Evolutionary conservation across 768 basidiomycete species (phyloP).

Genomic region (Lactifluus subvellereus): DNA sequence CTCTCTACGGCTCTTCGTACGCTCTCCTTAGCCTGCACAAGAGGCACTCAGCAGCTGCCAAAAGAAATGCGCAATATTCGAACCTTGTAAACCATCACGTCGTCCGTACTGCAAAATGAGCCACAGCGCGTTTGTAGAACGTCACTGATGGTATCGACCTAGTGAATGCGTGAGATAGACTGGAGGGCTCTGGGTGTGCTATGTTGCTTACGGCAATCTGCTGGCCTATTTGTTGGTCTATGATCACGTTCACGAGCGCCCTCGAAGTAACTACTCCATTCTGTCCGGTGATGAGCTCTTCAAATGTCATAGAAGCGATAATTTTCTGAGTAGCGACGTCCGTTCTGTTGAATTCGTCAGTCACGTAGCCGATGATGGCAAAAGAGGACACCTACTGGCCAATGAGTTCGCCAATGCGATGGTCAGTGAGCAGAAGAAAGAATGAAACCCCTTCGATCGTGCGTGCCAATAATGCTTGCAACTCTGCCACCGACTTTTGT

Average conservation of each 20-base stretch:
- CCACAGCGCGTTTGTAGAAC: slow-evolving; percentile 92
- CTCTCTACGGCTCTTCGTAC: slow-evolving; percentile 86
- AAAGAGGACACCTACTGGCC: slow-evolving; percentile 50
- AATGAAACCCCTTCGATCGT: slow-evolving; percentile 95
- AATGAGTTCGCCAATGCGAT: slow-evolving; percentile 80
- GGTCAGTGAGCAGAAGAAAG: slow-evolving; percentile 86
- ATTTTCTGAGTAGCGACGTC: slow-evolving; percentile 64
- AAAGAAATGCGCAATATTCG: slow-evolving; percentile 13
- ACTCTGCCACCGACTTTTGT: slow-evolving; percentile 72
- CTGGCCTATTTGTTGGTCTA: slow-evolving; percentile 96
- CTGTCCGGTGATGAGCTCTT: slow-evolving; percentile 79
- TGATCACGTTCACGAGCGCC: slow-evolving; percentile 88
- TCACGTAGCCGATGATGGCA: background rate
- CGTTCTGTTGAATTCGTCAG: slow-evolving; percentile 45
- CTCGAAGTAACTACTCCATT: slow-evolving; percentile 85
- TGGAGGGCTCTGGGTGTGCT: background rate
- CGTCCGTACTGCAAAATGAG: slow-evolving; percentile 96
- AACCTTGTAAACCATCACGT: slow-evolving; percentile 96
- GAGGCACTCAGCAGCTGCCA: background rate
- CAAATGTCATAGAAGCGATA: slow-evolving; percentile 69
- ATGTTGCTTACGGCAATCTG: slow-evolving; percentile 77
- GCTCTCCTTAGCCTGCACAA: slow-evolving; percentile 79
- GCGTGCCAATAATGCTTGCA: slow-evolving; percentile 68
- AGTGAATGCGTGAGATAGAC: background rate
- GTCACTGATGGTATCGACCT: slow-evolving; percentile 97